A percentile compares a stretch with the other conserved stretches of the same genome.
These are phyloP conservation scores for Neurospora intermedia DNA, from an alignment of 495 filamentous ascomycete species.

Conservation along the genomic window DNA sequence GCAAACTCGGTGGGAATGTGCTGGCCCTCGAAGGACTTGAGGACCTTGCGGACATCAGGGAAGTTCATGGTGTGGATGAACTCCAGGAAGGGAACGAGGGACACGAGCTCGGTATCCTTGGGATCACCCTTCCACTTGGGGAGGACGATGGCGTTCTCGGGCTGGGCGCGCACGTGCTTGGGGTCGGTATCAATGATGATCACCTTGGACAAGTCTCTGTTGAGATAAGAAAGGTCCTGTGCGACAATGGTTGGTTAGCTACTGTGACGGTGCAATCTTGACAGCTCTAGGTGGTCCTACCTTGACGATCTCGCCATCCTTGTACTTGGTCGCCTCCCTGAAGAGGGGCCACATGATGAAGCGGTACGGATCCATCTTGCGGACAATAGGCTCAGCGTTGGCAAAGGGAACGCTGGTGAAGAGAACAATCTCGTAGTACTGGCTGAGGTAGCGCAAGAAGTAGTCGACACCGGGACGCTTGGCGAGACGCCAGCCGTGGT, in stretches of 20 bases:
- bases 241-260: background rate
- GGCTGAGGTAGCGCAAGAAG: conserved; percentile 88
- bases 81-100: conserved; percentile 89
- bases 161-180: conserved; percentile 70
- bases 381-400: conserved; percentile 74
- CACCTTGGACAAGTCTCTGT: conserved; percentile 87
- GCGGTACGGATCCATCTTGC: conserved; percentile 91
- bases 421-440: conserved; percentile 95
- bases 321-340: conserved; percentile 88
- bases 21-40: conserved; percentile 80
- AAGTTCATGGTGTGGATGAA: conserved; percentile 91
- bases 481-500: conserved; percentile 91
- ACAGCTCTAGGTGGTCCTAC: conserved; percentile 38
- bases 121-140: conserved; percentile 79
- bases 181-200: conserved; percentile 84
- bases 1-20: conserved; percentile 83
- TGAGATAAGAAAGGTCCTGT: conserved; percentile 90
- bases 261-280: background rate
- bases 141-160: conserved; percentile 86
- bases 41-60: conserved; percentile 67
- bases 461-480: conserved; percentile 96
- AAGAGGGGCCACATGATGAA: conserved; percentile 94
- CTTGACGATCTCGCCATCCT: conserved; percentile 94
- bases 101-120: conserved; percentile 73
- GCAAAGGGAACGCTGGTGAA: conserved; percentile 79